These are phyloP conservation scores for Hypoxylon sp. DNA, from an alignment of 2,329 filamentous ascomycete genomes.

Conservation along the genomic window DNA sequence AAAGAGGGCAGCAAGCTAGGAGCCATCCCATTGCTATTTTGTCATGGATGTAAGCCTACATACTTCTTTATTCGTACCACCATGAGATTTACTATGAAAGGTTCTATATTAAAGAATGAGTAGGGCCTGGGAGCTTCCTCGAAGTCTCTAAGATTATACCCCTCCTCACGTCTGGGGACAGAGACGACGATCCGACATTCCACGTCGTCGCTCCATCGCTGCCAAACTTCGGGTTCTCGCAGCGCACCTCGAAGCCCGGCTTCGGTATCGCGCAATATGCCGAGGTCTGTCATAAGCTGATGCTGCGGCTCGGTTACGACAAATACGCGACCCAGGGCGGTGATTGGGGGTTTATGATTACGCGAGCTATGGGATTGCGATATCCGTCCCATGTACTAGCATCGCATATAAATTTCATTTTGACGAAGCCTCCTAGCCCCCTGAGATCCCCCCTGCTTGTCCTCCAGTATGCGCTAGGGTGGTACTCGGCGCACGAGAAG, in stretches of 20 bases:
- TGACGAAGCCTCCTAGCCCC: conserved; percentile 62
- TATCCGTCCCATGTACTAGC: conserved; percentile 70
- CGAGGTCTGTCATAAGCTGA: conserved; percentile 71
- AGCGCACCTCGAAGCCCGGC: conserved; percentile 60
- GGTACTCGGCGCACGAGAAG: conserved; percentile 65
- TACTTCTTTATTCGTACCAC: not conserved
- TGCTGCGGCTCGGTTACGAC: conserved; percentile 71
- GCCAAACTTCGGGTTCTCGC: conserved; percentile 63
- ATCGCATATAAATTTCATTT: conserved; percentile 72
- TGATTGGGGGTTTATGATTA: conserved; percentile 78
- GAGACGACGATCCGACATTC: conserved; percentile 56
- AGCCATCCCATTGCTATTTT: conserved; percentile 48
- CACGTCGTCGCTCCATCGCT: conserved; percentile 64
- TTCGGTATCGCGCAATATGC: conserved; percentile 72
- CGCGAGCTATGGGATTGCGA: conserved; percentile 69
- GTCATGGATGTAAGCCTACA: conserved; percentile 50
- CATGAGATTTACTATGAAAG: not conserved
- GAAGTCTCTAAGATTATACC: conserved; percentile 71
- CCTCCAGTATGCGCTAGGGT: conserved; percentile 65
- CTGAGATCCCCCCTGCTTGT: conserved; percentile 68
- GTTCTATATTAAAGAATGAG: not conserved
- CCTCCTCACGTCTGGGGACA: conserved; percentile 47
- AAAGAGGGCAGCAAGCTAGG: conserved; percentile 64
- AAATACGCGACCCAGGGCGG: conserved; percentile 73
- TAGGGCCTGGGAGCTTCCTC: conserved; percentile 71